Conservation (phyloP, 768 basidiomycete genomes). For the Dioszegia hungarica region DNA sequence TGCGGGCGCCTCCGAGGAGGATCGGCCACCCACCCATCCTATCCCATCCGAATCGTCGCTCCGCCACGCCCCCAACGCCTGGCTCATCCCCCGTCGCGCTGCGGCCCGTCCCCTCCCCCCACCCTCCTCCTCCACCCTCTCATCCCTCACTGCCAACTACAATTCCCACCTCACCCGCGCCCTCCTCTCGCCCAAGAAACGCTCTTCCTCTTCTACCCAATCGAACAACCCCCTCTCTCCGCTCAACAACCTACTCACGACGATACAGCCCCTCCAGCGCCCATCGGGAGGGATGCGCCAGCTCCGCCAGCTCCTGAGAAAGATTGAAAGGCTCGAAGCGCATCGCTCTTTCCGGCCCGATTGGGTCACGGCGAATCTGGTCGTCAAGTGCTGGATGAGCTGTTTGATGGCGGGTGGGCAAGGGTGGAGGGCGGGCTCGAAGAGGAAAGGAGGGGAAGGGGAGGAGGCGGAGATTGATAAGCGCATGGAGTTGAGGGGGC, state of each 20-base stretch:
- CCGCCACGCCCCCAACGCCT: not conserved
- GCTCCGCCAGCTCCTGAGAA: conserved; percentile 47
- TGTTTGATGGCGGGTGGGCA: conserved; percentile 47
- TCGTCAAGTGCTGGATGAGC: conserved; percentile 60
- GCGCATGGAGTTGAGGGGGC: not conserved
- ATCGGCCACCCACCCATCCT: not conserved
- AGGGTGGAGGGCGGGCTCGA: not conserved
- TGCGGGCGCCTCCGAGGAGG: not conserved
- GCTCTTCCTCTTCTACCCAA: conserved; percentile 9
- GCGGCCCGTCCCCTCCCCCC: not conserved
- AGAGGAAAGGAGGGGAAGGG: not conserved
- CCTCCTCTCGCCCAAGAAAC: conserved; percentile 2
- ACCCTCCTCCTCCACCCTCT: not conserved
- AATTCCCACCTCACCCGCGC: conserved; percentile 4
- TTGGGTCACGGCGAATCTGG: conserved; percentile 64
- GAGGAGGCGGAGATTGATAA: not conserved
- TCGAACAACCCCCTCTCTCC: conserved; percentile 44
- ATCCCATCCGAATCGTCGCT: not conserved
- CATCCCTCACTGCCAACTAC: not conserved
- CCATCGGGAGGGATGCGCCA: conserved; percentile 37
- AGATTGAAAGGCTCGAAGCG: conserved; percentile 49
- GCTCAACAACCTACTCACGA: conserved; percentile 51
- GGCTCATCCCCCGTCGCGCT: not conserved
- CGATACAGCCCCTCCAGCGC: conserved; percentile 49
- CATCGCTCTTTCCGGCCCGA: conserved; percentile 59